These are phyloP conservation scores for Boletus sp. DNA, from an alignment of 768 basidiomycete genomes.

Conservation along the genomic window DNA sequence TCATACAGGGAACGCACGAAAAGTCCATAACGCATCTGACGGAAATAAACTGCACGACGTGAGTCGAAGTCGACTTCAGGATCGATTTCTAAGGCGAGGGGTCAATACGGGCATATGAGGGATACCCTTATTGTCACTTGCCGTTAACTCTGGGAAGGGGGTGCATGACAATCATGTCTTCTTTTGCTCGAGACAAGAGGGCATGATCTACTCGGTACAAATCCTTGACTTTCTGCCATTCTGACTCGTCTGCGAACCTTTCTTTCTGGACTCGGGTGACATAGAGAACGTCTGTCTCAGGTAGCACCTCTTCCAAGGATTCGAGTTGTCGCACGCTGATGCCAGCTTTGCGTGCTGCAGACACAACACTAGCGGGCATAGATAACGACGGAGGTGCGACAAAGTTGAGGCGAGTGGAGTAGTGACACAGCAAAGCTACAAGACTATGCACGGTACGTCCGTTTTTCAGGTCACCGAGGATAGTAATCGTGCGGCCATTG, in stretches of 20 bases:
- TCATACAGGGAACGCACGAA: constrained; percentile 63
- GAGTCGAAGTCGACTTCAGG: constrained; percentile 97
- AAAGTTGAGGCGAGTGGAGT: constrained; percentile 93
- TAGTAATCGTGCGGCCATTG: constrained; percentile 89
- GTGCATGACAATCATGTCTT: constrained; percentile 99
- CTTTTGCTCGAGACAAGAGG: constrained; percentile 87
- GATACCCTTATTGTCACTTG: constrained; percentile 30
- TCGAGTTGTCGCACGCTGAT: constrained; percentile 76
- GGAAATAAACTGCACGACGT: constrained; percentile 92
- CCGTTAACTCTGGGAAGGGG: constrained; percentile 93
- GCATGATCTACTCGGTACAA: constrained; percentile 93
- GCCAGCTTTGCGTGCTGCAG: constrained; percentile 80
- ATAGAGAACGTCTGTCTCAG: constrained; percentile 93
- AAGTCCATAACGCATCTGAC: constrained; percentile 97
- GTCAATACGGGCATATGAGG: constrained; percentile 8
- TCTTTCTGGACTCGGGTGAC: constrained; percentile 97
- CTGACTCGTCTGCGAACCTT: constrained; percentile 73
- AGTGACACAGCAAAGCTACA: constrained; percentile 86
- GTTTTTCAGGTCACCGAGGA: constrained; percentile 96
- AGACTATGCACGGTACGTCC: constrained; percentile 97
- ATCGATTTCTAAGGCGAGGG: constrained; percentile 77
- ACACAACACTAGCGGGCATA: constrained; percentile 86
- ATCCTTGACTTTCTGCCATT: constrained; percentile 91
- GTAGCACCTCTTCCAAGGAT: constrained; percentile 87
- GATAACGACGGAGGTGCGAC: constrained; percentile 82